Conservation (phyloP, 768 basidiomycete genomes). For the Chalciporus pseudorubinellus region DNA sequence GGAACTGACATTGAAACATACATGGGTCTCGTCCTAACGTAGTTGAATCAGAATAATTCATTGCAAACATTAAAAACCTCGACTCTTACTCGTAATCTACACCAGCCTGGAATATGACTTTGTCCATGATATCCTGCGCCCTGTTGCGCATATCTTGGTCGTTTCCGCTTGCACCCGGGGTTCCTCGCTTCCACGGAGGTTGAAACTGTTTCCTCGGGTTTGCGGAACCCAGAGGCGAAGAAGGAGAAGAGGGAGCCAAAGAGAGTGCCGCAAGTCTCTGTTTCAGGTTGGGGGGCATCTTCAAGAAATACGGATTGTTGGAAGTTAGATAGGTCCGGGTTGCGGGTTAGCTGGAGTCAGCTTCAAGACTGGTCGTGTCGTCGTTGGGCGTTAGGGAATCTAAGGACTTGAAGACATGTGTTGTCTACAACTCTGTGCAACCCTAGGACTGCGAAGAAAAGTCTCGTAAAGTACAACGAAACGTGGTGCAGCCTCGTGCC, state of each 20-base stretch:
- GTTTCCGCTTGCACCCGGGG: conserved; percentile 22
- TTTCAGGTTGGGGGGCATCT: conserved; percentile 50
- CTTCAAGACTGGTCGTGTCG: neutral
- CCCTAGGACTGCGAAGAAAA: conserved; percentile 4
- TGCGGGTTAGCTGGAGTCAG: neutral
- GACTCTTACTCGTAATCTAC: conserved; percentile 80
- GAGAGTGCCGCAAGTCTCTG: conserved; percentile 66
- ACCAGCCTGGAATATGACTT: conserved; percentile 84
- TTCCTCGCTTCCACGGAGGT: conserved; percentile 51
- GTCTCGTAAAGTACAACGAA: neutral
- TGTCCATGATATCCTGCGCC: conserved; percentile 63
- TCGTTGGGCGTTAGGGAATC: neutral
- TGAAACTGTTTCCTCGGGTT: conserved; percentile 42
- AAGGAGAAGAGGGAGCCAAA: conserved; percentile 49
- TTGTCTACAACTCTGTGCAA: neutral
- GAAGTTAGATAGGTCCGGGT: neutral
- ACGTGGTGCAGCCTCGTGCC: conserved; percentile 3
- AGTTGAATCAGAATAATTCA: conserved; percentile 17
- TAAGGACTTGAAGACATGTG: conserved; percentile 11
- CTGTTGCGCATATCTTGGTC: conserved; percentile 37
- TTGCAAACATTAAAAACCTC: neutral
- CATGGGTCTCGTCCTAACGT: conserved; percentile 78
- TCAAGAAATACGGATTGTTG: neutral
- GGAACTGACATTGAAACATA: conserved; percentile 37
- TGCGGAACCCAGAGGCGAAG: conserved; percentile 29